These are phyloP conservation scores for Candida fluviatilis DNA, from an alignment of 805 yeast species.

Conservation along the genomic window DNA sequence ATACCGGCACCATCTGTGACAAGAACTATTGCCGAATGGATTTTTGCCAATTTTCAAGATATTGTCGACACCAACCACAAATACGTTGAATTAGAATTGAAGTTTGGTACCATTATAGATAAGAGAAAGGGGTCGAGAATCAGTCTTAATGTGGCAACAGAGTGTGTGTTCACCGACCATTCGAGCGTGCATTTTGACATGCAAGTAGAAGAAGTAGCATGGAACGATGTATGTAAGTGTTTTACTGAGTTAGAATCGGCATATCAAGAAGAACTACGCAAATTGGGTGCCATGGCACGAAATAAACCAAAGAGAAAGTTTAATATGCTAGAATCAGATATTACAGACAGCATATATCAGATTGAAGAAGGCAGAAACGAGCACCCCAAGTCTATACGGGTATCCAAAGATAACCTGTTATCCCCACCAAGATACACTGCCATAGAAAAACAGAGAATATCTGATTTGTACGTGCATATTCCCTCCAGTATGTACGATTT, in stretches of 20 bases:
- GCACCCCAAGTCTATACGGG: slow-evolving; percentile 59
- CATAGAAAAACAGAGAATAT: slow-evolving; percentile 69
- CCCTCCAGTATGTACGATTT: slow-evolving; percentile 79
- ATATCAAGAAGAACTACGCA: slow-evolving; percentile 39
- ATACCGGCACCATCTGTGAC: slow-evolving; percentile 79
- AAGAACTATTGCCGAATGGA: slow-evolving; percentile 82
- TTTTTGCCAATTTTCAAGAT: slow-evolving; percentile 73
- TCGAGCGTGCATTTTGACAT: slow-evolving; percentile 57
- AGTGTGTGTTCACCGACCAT: slow-evolving; percentile 55
- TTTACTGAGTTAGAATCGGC: slow-evolving; percentile 51
- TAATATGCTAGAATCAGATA: slow-evolving; percentile 56
- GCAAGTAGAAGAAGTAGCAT: slow-evolving; percentile 62
- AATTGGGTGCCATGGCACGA: slow-evolving; percentile 9
- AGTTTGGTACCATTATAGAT: slow-evolving; percentile 68
- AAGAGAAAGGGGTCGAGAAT: slow-evolving; percentile 59
- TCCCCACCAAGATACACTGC: slow-evolving; percentile 67
- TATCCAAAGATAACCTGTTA: slow-evolving; percentile 56
- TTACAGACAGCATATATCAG: slow-evolving; percentile 59
- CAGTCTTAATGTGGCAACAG: slow-evolving; percentile 63
- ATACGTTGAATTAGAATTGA: slow-evolving; percentile 65
- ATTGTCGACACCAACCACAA: slow-evolving; percentile 52
- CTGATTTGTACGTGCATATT: slow-evolving; percentile 64
- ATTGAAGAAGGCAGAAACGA: slow-evolving; percentile 56
- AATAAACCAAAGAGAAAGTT: slow-evolving; percentile 46
- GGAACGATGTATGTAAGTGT: slow-evolving; percentile 51